phyloP scores from a whole-genome alignment of 495 filamentous ascomycete species.

The Thermothielavioides terrestris region DNA sequence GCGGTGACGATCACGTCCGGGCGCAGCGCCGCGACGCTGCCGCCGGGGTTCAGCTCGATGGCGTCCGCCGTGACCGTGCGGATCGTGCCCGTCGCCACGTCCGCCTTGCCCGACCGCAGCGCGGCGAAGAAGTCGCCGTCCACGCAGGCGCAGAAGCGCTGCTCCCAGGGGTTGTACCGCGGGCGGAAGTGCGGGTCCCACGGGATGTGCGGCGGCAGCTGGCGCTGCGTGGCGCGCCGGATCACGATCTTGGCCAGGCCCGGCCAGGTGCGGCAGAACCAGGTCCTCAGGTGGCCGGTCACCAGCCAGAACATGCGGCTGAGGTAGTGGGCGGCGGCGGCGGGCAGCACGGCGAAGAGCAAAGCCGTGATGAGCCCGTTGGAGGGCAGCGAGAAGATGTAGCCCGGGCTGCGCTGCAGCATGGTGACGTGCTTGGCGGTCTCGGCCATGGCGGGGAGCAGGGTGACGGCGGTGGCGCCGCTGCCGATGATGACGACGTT shows the following conservation, averaged over 20 bases:
- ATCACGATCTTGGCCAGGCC: not conserved
- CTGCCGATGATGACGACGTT: constrained; percentile 5
- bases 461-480: constrained; percentile 5
- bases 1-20: constrained; percentile 5
- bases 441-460: constrained; percentile 4
- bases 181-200: constrained; percentile 7
- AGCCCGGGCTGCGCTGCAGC: constrained; percentile 5
- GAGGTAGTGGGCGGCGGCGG: not conserved
- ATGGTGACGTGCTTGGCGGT: constrained; percentile 1
- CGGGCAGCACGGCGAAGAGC: constrained; percentile 1
- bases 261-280: not conserved
- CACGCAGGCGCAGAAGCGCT: constrained; percentile 5
- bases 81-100: constrained; percentile 2
- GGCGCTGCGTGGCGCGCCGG: not conserved
- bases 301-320: constrained; percentile 2
- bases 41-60: constrained; percentile 3
- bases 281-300: not conserved
- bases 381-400: constrained; percentile 1
- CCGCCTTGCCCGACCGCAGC: constrained; percentile 1
- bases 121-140: constrained; percentile 8
- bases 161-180: constrained; percentile 6
- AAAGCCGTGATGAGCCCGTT: constrained; percentile 4
- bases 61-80: not conserved
- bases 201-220: constrained; percentile 1
- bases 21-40: not conserved